Conservation (phyloP, 1,284 basidiomycete species). For the Rhodotorula sp. region DNA sequence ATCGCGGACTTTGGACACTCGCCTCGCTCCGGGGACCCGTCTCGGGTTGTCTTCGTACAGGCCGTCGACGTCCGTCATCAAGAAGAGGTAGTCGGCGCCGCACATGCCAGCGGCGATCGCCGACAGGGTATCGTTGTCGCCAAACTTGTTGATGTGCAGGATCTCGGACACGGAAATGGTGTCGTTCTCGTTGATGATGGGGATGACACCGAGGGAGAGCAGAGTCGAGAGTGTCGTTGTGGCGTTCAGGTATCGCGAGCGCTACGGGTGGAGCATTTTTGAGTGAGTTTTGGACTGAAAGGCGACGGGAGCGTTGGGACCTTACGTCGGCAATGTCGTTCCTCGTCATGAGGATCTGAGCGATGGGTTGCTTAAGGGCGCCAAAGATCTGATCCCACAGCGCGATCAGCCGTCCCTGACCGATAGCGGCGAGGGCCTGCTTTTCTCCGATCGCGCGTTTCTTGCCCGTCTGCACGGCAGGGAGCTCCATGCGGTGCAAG, state of each 20-base stretch:
- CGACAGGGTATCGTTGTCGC: slow-evolving; percentile 97
- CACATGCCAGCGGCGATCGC: slow-evolving; percentile 96
- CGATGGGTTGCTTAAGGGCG: slow-evolving; percentile 89
- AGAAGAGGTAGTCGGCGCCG: slow-evolving; percentile 94
- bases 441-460: slow-evolving; percentile 84
- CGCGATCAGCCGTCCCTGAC: slow-evolving; percentile 92
- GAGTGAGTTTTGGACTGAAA: neutral
- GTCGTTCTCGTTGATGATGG: slow-evolving; percentile 95
- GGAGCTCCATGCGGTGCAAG: slow-evolving; percentile 81
- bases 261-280: slow-evolving; percentile 54
- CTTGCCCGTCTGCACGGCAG: slow-evolving; percentile 47
- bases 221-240: slow-evolving; percentile 89
- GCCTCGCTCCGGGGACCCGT: slow-evolving; percentile 76
- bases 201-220: slow-evolving; percentile 83
- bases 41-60: slow-evolving; percentile 94
- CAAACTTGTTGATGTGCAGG: slow-evolving; percentile 68
- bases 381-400: slow-evolving; percentile 96
- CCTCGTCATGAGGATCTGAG: slow-evolving; percentile 89
- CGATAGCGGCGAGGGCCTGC: slow-evolving; percentile 91
- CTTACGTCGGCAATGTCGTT: slow-evolving; percentile 95
- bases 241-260: slow-evolving; percentile 89
- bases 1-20: slow-evolving; percentile 78
- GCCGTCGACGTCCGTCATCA: slow-evolving; percentile 95
- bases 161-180: slow-evolving; percentile 97
- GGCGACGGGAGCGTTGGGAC: neutral